Conservation (phyloP, 208 protist genomes). For the Trypanosoma scelopori region DNA sequence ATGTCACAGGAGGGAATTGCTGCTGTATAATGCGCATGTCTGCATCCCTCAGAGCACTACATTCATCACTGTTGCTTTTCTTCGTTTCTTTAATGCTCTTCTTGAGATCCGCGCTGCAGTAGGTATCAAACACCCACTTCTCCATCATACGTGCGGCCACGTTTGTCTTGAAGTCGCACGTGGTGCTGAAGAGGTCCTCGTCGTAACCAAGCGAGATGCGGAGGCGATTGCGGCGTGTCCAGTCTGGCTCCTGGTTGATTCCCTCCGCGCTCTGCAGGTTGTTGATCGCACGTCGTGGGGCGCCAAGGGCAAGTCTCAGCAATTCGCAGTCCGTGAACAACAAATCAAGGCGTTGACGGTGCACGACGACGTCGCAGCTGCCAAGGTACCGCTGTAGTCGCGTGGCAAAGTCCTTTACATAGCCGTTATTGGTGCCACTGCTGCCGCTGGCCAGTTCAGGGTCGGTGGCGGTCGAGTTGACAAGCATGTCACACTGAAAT, state of each 20-base stretch:
- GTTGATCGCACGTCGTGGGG: constrained; percentile 30
- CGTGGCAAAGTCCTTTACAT: constrained; percentile 44
- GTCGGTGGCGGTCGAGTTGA: constrained; percentile 65
- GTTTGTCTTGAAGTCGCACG: constrained; percentile 49
- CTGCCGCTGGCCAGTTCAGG: constrained; percentile 14
- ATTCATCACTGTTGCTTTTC: background rate
- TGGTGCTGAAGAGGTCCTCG: constrained; percentile 66
- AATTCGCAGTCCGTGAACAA: constrained; percentile 66
- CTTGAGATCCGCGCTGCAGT: constrained; percentile 16
- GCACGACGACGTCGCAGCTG: constrained; percentile 51
- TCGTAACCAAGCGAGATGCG: constrained; percentile 87
- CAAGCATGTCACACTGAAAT: constrained; percentile 89
- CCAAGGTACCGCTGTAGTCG: constrained; percentile 61
- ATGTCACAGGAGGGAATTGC: constrained; percentile 54
- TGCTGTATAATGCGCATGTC: constrained; percentile 1
- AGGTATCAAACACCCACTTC: constrained; percentile 54
- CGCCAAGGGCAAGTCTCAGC: constrained; percentile 72
- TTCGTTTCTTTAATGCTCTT: background rate
- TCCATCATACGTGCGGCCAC: constrained; percentile 61
- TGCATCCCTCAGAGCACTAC: background rate
- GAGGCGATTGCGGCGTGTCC: constrained; percentile 65
- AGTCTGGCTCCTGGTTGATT: constrained; percentile 61
- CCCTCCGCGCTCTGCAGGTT: constrained; percentile 24
- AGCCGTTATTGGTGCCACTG: constrained; percentile 2
- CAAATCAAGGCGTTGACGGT: constrained; percentile 59